These are phyloP conservation scores for Gaeumannomyces sp. DNA, from an alignment of 2,329 filamentous ascomycete genomes.

Conservation along the genomic window DNA sequence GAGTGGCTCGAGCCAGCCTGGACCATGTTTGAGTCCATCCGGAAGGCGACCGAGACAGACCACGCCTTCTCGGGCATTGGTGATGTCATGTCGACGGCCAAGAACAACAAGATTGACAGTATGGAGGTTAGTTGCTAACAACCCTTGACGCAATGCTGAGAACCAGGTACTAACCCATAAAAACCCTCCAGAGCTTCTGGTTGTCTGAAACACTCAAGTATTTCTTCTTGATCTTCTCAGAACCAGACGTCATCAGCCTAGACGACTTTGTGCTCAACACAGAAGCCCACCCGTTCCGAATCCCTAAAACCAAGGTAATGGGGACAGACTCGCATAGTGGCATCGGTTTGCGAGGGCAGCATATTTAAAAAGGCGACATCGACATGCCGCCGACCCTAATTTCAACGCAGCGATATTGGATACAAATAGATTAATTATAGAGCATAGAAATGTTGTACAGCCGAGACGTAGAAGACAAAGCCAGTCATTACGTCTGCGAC, in stretches of 20 bases:
- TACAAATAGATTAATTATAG: neutral
- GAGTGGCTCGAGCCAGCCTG: slow-evolving; percentile 70
- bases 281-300: slow-evolving; percentile 24
- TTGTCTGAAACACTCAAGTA: slow-evolving; percentile 20
- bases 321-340: neutral
- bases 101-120: slow-evolving; percentile 32
- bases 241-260: slow-evolving; percentile 16
- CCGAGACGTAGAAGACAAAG: too few species aligned
- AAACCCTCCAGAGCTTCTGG: slow-evolving; percentile 14
- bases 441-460: neutral
- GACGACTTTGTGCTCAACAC: slow-evolving; percentile 18
- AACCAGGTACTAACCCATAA: neutral
- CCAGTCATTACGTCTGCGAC: neutral
- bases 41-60: slow-evolving; percentile 46
- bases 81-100: slow-evolving; percentile 34
- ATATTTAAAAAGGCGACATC: neutral
- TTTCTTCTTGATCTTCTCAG: slow-evolving; percentile 16
- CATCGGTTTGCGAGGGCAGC: neutral
- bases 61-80: slow-evolving; percentile 17
- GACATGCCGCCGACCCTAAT: neutral
- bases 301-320: slow-evolving; percentile 28
- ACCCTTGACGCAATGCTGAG: neutral
- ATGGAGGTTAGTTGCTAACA: slow-evolving; percentile 16
- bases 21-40: slow-evolving; percentile 69
- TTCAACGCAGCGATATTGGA: neutral